Percentiles rank a stretch among this genome's conserved stretches.
phyloP scores from a whole-genome alignment of 805 yeast species.

The Teunomyces funiuensis region DNA sequence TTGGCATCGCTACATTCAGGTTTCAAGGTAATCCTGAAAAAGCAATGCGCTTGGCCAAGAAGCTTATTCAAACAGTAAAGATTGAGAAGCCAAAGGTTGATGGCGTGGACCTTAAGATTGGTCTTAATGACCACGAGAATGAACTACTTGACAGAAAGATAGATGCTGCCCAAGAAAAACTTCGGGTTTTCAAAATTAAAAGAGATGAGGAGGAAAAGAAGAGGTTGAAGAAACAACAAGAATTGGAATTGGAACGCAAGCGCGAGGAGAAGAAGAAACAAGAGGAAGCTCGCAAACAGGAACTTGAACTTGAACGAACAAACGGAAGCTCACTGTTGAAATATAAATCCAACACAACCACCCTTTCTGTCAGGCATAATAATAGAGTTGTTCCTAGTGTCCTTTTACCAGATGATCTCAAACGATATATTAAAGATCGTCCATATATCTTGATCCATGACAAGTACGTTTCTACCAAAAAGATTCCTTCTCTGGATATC shows the following conservation, averaged over 20 bases:
- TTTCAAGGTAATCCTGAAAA: slow-evolving; percentile 57
- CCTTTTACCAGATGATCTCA: slow-evolving; percentile 50
- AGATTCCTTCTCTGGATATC: slow-evolving; percentile 54
- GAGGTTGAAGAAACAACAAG: slow-evolving; percentile 12
- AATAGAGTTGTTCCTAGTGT: slow-evolving; percentile 33
- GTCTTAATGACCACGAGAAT: slow-evolving; percentile 48
- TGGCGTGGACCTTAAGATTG: slow-evolving; percentile 53
- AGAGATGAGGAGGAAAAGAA: slow-evolving; percentile 35
- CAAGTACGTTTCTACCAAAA: slow-evolving; percentile 47
- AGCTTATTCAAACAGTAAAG: slow-evolving; percentile 26
- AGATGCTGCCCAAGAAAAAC: slow-evolving; percentile 30
- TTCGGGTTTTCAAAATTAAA: slow-evolving; percentile 23
- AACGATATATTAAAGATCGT: slow-evolving; percentile 50
- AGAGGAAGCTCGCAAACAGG: slow-evolving; percentile 9
- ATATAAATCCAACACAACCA: slow-evolving; percentile 35
- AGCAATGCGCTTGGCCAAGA: slow-evolving; percentile 38
- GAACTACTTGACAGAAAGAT: slow-evolving; percentile 36
- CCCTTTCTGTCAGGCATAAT: slow-evolving; percentile 30
- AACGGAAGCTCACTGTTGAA: slow-evolving; percentile 9
- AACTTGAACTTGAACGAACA: slow-evolving; percentile 7
- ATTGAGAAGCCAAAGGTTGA: slow-evolving; percentile 44
- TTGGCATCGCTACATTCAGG: slow-evolving; percentile 66
- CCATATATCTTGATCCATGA: slow-evolving; percentile 59
- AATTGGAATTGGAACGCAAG: slow-evolving; percentile 18
- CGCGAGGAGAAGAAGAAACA: slow-evolving; percentile 12